A percentile compares a stretch with the other conserved stretches of the same genome.
These are phyloP conservation scores for Trypanosomatidae sp. DNA, from an alignment of 208 protist genomes.

Conservation along the genomic window DNA sequence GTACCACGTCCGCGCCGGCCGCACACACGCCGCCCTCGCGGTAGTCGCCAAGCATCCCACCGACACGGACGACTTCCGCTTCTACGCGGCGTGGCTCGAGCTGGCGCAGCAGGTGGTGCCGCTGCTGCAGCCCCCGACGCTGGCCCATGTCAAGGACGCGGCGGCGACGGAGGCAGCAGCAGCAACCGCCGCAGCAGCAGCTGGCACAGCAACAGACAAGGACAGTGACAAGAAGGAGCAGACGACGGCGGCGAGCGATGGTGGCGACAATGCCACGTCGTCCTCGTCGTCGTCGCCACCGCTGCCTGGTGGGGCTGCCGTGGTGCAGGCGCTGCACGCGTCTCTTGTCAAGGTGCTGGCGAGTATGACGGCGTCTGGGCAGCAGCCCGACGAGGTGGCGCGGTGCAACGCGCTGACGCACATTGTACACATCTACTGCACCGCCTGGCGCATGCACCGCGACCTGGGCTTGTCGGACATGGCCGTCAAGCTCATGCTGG, in stretches of 20 bases:
- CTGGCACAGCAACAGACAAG: no score
- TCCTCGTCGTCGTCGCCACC: no score
- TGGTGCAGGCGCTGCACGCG: constrained; percentile 42
- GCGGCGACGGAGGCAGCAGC: no score
- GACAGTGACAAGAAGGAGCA: neutral
- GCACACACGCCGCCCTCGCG: constrained; percentile 36
- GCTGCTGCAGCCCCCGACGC: constrained; percentile 9
- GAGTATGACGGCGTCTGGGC: constrained; percentile 64
- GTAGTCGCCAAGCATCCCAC: constrained; percentile 42
- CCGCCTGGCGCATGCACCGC: constrained; percentile 29
- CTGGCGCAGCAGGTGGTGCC: constrained; percentile 38
- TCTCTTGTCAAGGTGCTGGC: constrained; percentile 47
- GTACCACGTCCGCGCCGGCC: constrained; percentile 39
- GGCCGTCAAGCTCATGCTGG: constrained; percentile 76
- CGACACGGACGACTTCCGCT: constrained; percentile 82
- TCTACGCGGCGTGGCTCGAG: constrained; percentile 74
- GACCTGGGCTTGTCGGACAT: constrained; percentile 61
- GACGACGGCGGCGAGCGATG: neutral
- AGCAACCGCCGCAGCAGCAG: no score
- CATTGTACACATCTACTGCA: constrained; percentile 79
- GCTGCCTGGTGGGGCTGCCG: no score
- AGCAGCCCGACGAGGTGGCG: constrained; percentile 69
- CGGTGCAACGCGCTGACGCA: constrained; percentile 48
- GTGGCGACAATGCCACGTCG: no score
- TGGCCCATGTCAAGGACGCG: neutral